phyloP scores from a whole-genome alignment of 2,329 filamentous ascomycete genomes.

The Sporothrix sp. region DNA sequence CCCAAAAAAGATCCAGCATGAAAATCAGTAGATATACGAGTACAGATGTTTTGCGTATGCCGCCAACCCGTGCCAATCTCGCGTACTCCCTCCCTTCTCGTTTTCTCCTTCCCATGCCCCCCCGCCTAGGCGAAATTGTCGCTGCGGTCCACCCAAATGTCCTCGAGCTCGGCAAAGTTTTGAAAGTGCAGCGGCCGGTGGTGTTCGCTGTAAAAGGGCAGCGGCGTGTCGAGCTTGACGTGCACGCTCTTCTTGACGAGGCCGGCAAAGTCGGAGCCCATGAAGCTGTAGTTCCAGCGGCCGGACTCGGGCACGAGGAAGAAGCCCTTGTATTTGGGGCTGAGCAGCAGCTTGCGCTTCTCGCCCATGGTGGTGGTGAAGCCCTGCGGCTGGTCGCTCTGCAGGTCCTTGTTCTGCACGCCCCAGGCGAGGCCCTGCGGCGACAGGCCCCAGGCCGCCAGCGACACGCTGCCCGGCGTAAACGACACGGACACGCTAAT shows the following conservation, averaged over 20 bases:
- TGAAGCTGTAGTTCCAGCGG: constrained; percentile 97
- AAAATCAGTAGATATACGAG: not conserved
- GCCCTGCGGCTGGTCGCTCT: constrained; percentile 86
- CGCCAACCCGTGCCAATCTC: too few species aligned
- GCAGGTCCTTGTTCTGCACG: constrained; percentile 84
- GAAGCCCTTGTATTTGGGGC: constrained; percentile 87
- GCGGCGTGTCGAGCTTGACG: constrained; percentile 87
- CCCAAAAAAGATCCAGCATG: constrained; percentile 1
- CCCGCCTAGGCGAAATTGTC: constrained; percentile 73
- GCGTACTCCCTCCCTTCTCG: not conserved
- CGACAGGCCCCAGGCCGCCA: constrained; percentile 87
- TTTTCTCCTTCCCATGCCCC: not conserved
- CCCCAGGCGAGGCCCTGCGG: constrained; percentile 95
- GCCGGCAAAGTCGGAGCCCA: constrained; percentile 78
- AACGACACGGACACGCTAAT: constrained; percentile 94
- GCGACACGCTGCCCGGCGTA: constrained; percentile 89
- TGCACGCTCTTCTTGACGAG: constrained; percentile 86
- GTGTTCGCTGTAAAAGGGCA: constrained; percentile 82
- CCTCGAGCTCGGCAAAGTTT: constrained; percentile 93
- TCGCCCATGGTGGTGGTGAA: constrained; percentile 89
- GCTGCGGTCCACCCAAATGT: constrained; percentile 85
- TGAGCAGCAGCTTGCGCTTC: constrained; percentile 88
- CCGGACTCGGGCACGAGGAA: constrained; percentile 89
- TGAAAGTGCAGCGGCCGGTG: constrained; percentile 94
- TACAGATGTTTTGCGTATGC: too few species aligned